phyloP scores from a whole-genome alignment of 2,329 filamentous ascomycete genomes.

The Cercospora nicotianae region DNA sequence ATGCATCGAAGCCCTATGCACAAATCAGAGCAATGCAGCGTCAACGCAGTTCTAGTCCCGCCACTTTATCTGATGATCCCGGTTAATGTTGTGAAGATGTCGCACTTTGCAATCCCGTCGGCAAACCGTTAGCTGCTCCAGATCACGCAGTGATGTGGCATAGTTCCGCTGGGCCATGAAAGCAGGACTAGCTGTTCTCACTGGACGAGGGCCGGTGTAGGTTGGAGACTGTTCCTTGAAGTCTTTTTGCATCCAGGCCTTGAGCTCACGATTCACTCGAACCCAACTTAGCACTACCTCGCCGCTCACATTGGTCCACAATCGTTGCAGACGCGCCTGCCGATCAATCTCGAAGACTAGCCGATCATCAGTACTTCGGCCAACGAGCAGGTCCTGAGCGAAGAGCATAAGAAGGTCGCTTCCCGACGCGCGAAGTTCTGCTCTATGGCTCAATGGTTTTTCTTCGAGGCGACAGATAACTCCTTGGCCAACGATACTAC shows the following conservation, averaged over 20 bases:
- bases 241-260: background rate
- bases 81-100: background rate
- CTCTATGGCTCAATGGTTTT: background rate
- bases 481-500: background rate
- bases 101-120: background rate
- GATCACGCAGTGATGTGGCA: background rate
- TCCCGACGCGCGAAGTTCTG: background rate
- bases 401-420: background rate
- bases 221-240: background rate
- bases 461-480: background rate
- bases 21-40: background rate
- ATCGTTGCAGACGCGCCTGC: background rate
- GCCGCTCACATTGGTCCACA: background rate
- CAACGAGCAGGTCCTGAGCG: background rate
- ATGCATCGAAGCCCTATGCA: background rate
- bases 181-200: too few species aligned
- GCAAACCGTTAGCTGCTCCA: background rate
- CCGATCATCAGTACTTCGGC: background rate
- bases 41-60: background rate
- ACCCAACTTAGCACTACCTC: background rate
- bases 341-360: background rate
- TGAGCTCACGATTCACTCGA: background rate
- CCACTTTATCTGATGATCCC: background rate
- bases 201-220: too few species aligned
- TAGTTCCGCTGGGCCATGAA: background rate